A percentile compares a stretch with the other conserved stretches of the same genome.
These are phyloP conservation scores for Trichosporon ovoides DNA, from an alignment of 1,284 basidiomycete species.

Conservation along the genomic window DNA sequence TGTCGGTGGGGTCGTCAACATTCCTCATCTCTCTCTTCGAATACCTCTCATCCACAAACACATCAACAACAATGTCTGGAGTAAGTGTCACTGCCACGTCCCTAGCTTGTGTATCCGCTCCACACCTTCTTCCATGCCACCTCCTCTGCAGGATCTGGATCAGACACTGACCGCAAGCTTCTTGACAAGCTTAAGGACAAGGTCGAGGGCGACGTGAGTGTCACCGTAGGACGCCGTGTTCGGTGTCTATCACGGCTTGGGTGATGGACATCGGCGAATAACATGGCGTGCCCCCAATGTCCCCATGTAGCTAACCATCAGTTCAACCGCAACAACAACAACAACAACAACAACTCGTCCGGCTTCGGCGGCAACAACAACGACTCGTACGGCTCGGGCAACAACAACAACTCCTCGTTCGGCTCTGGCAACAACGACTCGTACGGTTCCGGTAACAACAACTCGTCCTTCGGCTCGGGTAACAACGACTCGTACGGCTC, in stretches of 20 bases:
- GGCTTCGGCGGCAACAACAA: not conserved
- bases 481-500: conserved; percentile 2
- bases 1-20: not conserved
- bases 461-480: not conserved
- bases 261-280: not conserved
- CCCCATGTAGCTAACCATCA: not conserved
- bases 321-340: not conserved
- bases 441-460: conserved; percentile 6
- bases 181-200: conserved; percentile 17
- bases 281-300: not conserved
- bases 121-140: not conserved
- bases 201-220: not conserved
- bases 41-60: not conserved
- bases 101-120: not conserved
- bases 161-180: conserved; percentile 7
- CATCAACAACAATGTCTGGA: conserved; percentile 13
- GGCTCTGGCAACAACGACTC: not conserved
- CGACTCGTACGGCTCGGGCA: conserved; percentile 3
- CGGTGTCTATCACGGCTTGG: not conserved
- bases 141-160: not conserved
- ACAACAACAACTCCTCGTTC: not conserved
- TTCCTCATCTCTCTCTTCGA: not conserved
- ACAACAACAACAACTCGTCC: not conserved
- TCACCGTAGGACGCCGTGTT: not conserved
- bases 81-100: conserved; percentile 11